phyloP scores from a whole-genome alignment of 345 rosid genomes.

The Mercurialis annua region DNA sequence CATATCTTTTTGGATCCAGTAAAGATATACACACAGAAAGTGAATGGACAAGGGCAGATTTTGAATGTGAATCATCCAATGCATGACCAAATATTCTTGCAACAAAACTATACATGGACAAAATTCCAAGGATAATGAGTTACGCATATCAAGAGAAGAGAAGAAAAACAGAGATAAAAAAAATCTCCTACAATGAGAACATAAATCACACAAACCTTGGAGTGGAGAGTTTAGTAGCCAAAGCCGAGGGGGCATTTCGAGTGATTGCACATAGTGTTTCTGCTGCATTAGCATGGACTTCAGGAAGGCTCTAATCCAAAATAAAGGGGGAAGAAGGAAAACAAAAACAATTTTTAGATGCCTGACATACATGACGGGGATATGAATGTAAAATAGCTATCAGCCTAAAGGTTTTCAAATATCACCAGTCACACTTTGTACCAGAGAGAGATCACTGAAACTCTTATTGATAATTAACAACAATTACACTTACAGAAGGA shows the following conservation, averaged over 20 bases:
- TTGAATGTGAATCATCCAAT: slow-evolving; percentile 83
- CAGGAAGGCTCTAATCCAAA: slow-evolving; percentile 64
- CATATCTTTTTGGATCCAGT: slow-evolving; percentile 87
- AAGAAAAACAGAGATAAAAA: background rate
- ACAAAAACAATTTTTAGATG: slow-evolving; percentile 26
- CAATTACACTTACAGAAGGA: slow-evolving; percentile 63
- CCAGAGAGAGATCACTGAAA: background rate
- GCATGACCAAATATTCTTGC: slow-evolving; percentile 92
- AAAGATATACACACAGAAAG: slow-evolving; percentile 95
- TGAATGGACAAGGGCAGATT: slow-evolving; percentile 85
- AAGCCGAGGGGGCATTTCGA: slow-evolving; percentile 82
- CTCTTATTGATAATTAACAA: background rate
- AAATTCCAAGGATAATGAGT: background rate
- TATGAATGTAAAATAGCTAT: background rate
- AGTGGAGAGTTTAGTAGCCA: slow-evolving; percentile 86
- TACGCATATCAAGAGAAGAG: background rate
- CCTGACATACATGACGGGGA: background rate
- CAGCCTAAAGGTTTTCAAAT: background rate
- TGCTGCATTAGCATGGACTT: slow-evolving; percentile 93
- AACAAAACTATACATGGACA: slow-evolving; percentile 59
- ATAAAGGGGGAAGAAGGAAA: too few relatives aligned
- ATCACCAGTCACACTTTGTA: background rate
- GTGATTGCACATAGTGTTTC: slow-evolving; percentile 92
- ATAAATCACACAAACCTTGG: slow-evolving; percentile 53
- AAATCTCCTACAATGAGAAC: background rate